Conservation (phyloP, 352 stramenopile species). For the Phytophthora sp. region DNA sequence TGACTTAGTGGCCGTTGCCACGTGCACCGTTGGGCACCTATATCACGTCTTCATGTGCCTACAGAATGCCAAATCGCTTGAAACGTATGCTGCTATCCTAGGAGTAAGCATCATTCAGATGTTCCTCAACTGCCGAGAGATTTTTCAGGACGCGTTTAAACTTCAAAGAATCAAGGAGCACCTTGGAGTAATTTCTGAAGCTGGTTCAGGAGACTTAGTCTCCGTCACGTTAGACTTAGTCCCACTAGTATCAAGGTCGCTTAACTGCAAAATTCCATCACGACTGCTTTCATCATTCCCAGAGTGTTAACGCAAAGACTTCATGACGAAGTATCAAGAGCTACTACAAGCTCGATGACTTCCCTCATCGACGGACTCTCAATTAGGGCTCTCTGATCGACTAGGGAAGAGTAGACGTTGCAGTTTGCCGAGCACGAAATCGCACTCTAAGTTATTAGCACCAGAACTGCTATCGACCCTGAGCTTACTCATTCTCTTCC, state of each 20-base stretch:
- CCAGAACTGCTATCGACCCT: no score
- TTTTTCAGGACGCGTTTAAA: background rate
- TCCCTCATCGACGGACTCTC: no score
- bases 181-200: background rate
- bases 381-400: no score
- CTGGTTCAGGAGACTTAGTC: background rate
- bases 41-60: constrained; percentile 48
- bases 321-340: background rate
- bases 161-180: background rate
- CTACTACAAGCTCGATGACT: background rate
- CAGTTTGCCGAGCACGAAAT: no score
- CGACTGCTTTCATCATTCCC: constrained; percentile 27
- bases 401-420: no score
- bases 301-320: constrained; percentile 10
- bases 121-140: constrained; percentile 24
- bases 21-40: constrained; percentile 26
- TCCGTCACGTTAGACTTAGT: constrained; percentile 1
- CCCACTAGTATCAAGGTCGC: constrained; percentile 7
- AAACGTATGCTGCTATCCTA: constrained; percentile 29
- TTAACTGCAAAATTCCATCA: background rate
- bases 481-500: no score
- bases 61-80: constrained; percentile 41
- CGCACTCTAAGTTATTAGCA: no score
- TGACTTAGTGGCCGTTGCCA: constrained; percentile 30
- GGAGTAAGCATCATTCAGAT: constrained; percentile 29